Base-by-base conservation (phyloP, 208 protist species). In the Acanthamoeba quina region DNA sequence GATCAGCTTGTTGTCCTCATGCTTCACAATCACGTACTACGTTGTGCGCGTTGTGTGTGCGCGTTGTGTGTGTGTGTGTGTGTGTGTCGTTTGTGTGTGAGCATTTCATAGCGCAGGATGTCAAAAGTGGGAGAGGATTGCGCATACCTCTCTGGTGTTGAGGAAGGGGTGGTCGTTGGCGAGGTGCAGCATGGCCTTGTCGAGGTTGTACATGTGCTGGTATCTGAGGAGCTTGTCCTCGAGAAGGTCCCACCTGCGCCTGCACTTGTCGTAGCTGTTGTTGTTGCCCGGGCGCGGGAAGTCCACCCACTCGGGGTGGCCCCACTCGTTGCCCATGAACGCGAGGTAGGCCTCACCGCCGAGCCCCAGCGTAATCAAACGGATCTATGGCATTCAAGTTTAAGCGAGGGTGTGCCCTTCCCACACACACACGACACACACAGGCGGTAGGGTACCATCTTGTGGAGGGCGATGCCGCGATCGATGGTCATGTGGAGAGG, bases 221-320 rank as follows among this genome's bases (percentile, higher is more conserved):
- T 98, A 99, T 41, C 95, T 92, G 4, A 99, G 94, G 2, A 96
- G 66, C 15, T 47, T 21, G 89, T 98, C 96, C 52, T 97, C 95
- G 13, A 95, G 70, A 0, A 99, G 95, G 56, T 97, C 95, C 97
- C 97, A 99, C 94, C 98, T 96, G 31, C 98, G 95, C 44, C 98
- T 89, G n/a, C 96, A 97, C 80, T 98, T 94, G 37, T 98, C 47
- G 95, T 96, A 98, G 41, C 83, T 94, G 56, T 96, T 74, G 74
- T 96, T 96, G 96, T 99, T 99, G n/a, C 96, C 97, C 37, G 92
- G 96, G 31, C 98, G 94, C 52, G 98, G 98, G 76, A 99, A 99
- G 92, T 99, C 98, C 2, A 99, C 96, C 98, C 98, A 99, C 92
- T 99, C 98, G 37, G 98, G 98, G 94, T 99, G 98, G 21, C 98